Evolutionary conservation across 108 stramenopile genomes (phyloP).

Genomic region (Bacterosira constricta): DNA sequence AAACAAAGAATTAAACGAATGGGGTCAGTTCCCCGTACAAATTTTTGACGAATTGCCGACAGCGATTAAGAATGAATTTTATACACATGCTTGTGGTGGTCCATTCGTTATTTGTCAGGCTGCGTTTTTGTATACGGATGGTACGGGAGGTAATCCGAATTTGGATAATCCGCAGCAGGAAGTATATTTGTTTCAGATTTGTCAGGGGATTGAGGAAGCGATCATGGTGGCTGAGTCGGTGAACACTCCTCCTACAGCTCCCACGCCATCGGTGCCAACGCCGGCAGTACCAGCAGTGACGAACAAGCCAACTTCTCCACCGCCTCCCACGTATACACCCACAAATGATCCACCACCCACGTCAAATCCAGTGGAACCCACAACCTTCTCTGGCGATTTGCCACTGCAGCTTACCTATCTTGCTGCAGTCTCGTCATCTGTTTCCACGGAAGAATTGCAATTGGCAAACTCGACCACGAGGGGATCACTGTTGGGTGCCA

Average conservation of each 20-base stretch:
- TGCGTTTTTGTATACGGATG: constrained; percentile 26
- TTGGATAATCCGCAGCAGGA: constrained; percentile 17
- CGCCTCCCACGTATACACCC: not conserved
- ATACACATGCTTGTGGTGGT: constrained; percentile 33
- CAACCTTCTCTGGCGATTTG: not conserved
- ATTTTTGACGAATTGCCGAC: constrained; percentile 15
- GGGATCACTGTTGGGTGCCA: not conserved
- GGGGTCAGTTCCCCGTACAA: constrained; percentile 15
- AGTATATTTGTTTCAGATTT: constrained; percentile 35
- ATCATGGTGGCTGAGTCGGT: constrained; percentile 1
- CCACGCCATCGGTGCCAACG: not conserved
- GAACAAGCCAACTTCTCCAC: not conserved
- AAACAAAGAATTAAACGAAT: not conserved
- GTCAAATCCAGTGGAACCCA: not conserved
- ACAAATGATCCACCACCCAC: not conserved
- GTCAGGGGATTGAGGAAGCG: constrained; percentile 18
- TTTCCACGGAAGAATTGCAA: not conserved
- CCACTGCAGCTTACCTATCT: not conserved
- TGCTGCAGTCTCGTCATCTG: not conserved
- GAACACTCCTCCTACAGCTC: not conserved
- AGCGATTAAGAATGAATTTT: constrained; percentile 20
- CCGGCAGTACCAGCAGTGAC: not conserved
- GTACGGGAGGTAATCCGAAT: not conserved
- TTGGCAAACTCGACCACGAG: not conserved
- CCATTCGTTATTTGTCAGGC: constrained; percentile 11